phyloP scores from a whole-genome alignment of 169 alveolate species.

The Babesia bigemina region DNA sequence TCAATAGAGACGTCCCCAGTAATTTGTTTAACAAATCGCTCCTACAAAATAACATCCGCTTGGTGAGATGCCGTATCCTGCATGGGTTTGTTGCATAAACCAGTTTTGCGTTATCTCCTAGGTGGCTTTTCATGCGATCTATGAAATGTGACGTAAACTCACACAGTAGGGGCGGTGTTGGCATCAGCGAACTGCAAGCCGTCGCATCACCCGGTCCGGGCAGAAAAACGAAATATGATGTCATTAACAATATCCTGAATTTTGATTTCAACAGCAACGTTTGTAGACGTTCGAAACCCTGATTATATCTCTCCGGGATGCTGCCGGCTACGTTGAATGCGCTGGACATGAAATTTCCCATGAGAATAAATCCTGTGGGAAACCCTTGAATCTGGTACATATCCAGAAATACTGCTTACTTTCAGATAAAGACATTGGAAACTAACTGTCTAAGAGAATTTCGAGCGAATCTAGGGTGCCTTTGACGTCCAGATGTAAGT shows the following conservation, averaged over 20 bases:
- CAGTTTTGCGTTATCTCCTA: conserved; percentile 4
- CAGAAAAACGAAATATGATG: conserved; percentile 68
- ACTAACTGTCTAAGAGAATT: conserved; percentile 42
- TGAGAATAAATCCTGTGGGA: conserved; percentile 73
- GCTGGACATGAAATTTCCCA: conserved; percentile 74
- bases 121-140: conserved; percentile 46
- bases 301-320: conserved; percentile 15
- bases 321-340: conserved; percentile 19
- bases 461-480: conserved; percentile 28
- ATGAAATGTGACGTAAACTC: conserved; percentile 56
- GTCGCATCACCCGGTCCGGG: conserved; percentile 79
- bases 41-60: conserved; percentile 72
- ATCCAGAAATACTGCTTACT: conserved; percentile 51
- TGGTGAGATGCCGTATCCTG: conserved; percentile 72
- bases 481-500: conserved; percentile 42
- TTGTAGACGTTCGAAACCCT: conserved; percentile 49
- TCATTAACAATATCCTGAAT: conserved; percentile 27
- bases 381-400: conserved; percentile 57
- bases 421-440: too few species aligned
- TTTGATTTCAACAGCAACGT: conserved; percentile 38
- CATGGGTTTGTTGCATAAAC: conserved; percentile 74
- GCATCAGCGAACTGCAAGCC: conserved; percentile 67
- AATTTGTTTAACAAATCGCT: conserved; percentile 67
- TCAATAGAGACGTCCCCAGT: conserved; percentile 63
- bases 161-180: conserved; percentile 70